Base-by-base conservation (phyloP, 805 yeast genomes). In the Wickerhamomyces bovis region DNA sequence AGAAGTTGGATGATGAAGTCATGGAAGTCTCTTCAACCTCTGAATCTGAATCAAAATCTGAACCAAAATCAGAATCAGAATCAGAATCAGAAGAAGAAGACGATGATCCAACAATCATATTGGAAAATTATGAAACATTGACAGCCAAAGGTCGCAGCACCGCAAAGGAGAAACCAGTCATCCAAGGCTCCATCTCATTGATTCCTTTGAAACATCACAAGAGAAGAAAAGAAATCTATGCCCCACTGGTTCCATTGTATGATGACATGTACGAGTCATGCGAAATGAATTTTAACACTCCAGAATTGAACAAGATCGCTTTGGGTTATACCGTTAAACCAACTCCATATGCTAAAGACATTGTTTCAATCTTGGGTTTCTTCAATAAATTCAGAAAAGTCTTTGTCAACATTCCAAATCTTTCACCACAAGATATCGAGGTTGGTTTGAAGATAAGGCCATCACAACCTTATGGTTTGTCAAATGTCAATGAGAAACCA, bases 391-490 rank as follows among this genome's bases (percentile, higher is more conserved):
- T 59, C 43, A 55, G 49, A 39, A 19, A 33, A 4, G 23, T 47
- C 10, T 58, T 60, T 33, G 18, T 19, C 2, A 54, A 47, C 15
- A 25, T 58, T 8, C 53, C 50, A 4, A 55, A 54, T 39, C 33
- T 60, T 26, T 57, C 57, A 1, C 60, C 61, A 10, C 62, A 56
- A 36, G 63, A 60, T 43, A 33, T 60, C n/a, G 60, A 56, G 38
- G 44, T 42, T 31, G 64, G 63, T 11, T 50, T 60, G 22, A 44
- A 40, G 12, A 44, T 60, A 9, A 38, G 38, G 13, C 35, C 47
- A 18, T 44, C 50, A 26, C 38, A 41, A 8, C 43, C 42, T 21
- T 53, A 51, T 18, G 43, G 50, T 5, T 3, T 56, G 8, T 49
- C 46, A 1, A 57, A 53, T 42, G 56, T 47, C 20, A 48, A 50